Evolutionary conservation across 169 alveolate species (phyloP), one percentile per base, ranked within the genome.

Genomic region (Plasmodium adleri): DNA sequence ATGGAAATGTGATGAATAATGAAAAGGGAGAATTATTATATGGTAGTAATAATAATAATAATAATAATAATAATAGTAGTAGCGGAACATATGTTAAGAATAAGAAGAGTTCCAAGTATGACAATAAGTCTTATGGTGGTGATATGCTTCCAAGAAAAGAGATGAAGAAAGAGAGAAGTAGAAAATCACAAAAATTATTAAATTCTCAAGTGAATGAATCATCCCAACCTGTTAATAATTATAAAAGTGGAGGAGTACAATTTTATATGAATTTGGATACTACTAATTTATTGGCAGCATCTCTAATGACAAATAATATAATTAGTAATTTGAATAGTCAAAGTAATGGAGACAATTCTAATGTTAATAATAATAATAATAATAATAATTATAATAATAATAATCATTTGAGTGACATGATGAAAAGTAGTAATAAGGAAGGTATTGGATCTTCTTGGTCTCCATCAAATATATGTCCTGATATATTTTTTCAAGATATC

Each of bases 401-500:
- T 7, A 50, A 13, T 50, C 60, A 50, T 50, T 12, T 56, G 22
- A n/a, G 24, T 13, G 64, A 56, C 2, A 22, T 17, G 22, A 52
- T 12, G 22, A 56, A 22, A 17, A 56, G 22, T 56, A 56, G 17
- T 56, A 56, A 15, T 56, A 56, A 56, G 64, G 64, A 56, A 3
- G 64, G 64, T 17, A 1, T 22, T 5, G 22, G 22, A 2, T 56
- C 10, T 0, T 39, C 47, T 39, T 39, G 47, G 47, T 39, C 49
- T 20, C 58, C 56, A 10, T n/a, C 49, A 15, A 28, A 63, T n/a
- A 72, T 17, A 3, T 60, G 24, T 59, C 76, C 78, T 0, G 80
- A 49, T 6, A 32, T 78, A 52, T 78, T 78, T 59, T 78, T 64
- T 50, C 52, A 78, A 13, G 89, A 78, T n/a, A 78, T 78, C 26